Conservation (phyloP, 164 flowering plant species). For the Chimonanthus salicifolius region DNA sequence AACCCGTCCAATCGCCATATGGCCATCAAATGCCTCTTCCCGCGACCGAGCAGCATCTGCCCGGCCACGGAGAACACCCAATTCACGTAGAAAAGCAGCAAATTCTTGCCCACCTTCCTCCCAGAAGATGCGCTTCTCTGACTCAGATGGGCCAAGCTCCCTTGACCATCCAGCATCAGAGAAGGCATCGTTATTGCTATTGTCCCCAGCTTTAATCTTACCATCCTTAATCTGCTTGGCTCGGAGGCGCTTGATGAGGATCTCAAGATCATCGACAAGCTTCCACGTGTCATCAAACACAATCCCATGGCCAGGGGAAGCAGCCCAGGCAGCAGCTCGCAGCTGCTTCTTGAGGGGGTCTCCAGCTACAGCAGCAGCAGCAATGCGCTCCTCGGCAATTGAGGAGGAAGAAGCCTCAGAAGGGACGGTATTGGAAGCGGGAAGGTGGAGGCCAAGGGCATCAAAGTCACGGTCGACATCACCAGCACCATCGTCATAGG, state of each 20-base stretch:
- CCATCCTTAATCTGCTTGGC: conserved; percentile 77
- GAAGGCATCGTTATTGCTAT: conserved; percentile 66
- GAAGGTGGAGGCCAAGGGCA: conserved; percentile 64
- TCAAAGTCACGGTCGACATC: conserved; percentile 98
- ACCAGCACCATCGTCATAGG: conserved; percentile 98
- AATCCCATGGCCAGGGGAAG: conserved; percentile 87
- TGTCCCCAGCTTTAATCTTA: conserved; percentile 37
- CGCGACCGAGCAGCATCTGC: conserved; percentile 82
- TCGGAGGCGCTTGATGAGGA: conserved; percentile 71
- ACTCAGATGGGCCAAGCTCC: conserved; percentile 81
- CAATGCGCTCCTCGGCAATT: conserved; percentile 44
- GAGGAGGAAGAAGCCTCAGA: conserved; percentile 52
- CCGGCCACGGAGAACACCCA: conserved; percentile 64
- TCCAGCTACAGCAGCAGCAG: conserved; percentile 24
- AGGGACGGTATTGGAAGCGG: conserved; percentile 14
- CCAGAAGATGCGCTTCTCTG: conserved; percentile 72
- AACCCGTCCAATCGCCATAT: conserved; percentile 94
- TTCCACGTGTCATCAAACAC: conserved; percentile 96
- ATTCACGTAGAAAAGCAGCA: conserved; percentile 62
- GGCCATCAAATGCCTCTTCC: conserved; percentile 93
- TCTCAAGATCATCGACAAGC: conserved; percentile 88
- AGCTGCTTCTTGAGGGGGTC: conserved; percentile 44
- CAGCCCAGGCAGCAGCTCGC: conserved; percentile 85
- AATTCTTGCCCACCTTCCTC: conserved; percentile 77
- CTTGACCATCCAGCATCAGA: conserved; percentile 98